Evolutionary conservation across 352 stramenopile species (phyloP), one percentile per base, ranked within the genome.

Genomic region (Phytopythium boreale): DNA sequence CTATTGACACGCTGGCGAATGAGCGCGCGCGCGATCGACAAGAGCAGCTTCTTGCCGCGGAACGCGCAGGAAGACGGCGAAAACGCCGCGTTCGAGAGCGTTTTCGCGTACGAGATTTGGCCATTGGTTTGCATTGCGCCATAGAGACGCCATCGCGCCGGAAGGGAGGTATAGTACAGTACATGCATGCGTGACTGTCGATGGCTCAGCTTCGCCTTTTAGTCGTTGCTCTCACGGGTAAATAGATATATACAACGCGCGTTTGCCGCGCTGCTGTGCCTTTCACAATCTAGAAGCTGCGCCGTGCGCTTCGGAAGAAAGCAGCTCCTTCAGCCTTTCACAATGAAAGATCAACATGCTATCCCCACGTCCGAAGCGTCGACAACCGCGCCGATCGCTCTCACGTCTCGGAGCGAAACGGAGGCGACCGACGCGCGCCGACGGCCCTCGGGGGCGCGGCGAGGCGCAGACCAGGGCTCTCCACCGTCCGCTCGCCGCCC

Each of bases 171-270:
- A n/a, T n/a, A n/a, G 39, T 46, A 50, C 43, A n/a, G 31, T 27
- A 64, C 24, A 66, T 46, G 47, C 44, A 64, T 19, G 27, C 2
- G 51, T 15, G n/a, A 9, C 26, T 6, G 12, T 17, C 39, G 67
- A 79, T 88, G 74, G 67, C 78, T 90, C 80, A 89, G 80, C 63
- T 89, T 90, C 80, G 80, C 82, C 82, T 90, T 89, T 87, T 84
- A 63, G 69, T 73, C 56, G 11, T 63, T 26, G 79, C 69, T 85
- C 67, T 82, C 76, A 72, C 29, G 56, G 63, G 47, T 43, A 19
- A 31, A 44, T 11, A 56, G 22, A 50, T 51, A 64, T 31, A 22
- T 49, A 56, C 59, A 59, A 47, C 66, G 37, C 37, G 37, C 37
- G 37, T 4, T 19, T 2, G 37, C n/a, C 22, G n/a, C 24, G 11